Percentiles rank a stretch among this genome's conserved stretches.
phyloP scores from a whole-genome alignment of 2,329 filamentous ascomycete genomes.

The Monosporascus sp. region DNA sequence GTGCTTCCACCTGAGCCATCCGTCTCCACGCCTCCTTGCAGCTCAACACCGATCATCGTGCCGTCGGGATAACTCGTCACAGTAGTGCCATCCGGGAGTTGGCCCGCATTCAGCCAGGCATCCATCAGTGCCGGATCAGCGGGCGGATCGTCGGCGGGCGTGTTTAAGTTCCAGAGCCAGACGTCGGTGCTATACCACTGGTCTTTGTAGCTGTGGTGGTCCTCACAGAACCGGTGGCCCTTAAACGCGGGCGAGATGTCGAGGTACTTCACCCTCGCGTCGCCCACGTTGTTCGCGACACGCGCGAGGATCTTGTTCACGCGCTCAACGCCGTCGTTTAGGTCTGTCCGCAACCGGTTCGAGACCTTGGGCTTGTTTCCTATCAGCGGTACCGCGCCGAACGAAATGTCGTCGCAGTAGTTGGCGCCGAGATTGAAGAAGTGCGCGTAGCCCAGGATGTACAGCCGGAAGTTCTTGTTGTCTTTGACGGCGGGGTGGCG shows the following conservation, averaged over 20 bases:
- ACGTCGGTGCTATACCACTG: slow-evolving; percentile 4
- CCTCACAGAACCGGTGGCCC: slow-evolving; percentile 6
- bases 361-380: slow-evolving; percentile 2
- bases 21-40: slow-evolving; percentile 2
- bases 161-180: slow-evolving; percentile 10
- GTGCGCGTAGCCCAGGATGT: slow-evolving; percentile 5
- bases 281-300: slow-evolving; percentile 1
- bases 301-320: slow-evolving; percentile 5
- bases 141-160: slow-evolving; percentile 1
- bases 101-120: slow-evolving; percentile 1
- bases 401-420: slow-evolving; percentile 6
- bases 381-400: background rate
- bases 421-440: slow-evolving; percentile 7
- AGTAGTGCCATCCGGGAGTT: background rate
- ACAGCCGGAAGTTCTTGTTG: slow-evolving; percentile 6
- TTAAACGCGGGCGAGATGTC: slow-evolving; percentile 5
- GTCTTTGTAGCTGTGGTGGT: slow-evolving; percentile 4
- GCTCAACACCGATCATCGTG: slow-evolving; percentile 3
- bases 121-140: slow-evolving; percentile 1
- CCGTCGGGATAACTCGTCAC: background rate
- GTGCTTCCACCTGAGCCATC: background rate
- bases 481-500: slow-evolving; percentile 1
- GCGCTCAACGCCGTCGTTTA: slow-evolving; percentile 4
- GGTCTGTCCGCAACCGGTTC: slow-evolving; percentile 3
- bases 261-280: slow-evolving; percentile 3